Percentiles rank a stretch among this genome's conserved stretches.
phyloP scores from a whole-genome alignment of 352 stramenopile genomes.

The Pelagophyceae sp. region DNA sequence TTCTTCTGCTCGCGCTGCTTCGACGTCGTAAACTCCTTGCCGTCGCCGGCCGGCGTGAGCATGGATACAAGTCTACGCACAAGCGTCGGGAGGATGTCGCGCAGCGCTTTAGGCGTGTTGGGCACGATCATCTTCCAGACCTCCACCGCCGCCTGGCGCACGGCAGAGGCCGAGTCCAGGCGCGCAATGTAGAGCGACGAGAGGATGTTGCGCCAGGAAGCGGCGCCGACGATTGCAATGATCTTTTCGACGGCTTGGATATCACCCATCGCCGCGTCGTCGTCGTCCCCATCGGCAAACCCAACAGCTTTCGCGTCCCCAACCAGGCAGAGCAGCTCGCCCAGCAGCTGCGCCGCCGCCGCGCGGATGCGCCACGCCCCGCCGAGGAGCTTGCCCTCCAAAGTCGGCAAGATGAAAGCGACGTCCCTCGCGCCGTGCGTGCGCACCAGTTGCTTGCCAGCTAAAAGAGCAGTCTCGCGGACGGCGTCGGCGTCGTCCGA shows the following conservation, averaged over 20 bases:
- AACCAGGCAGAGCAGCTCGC: constrained; percentile 88
- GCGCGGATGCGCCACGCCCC: constrained; percentile 96
- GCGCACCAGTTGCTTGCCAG: constrained; percentile 93
- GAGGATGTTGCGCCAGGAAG: constrained; percentile 86
- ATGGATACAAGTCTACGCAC: constrained; percentile 86
- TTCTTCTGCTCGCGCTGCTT: not conserved
- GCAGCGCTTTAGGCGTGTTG: constrained; percentile 83
- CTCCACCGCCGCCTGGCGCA: constrained; percentile 90
- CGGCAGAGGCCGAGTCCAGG: constrained; percentile 87
- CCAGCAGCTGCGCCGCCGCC: constrained; percentile 90
- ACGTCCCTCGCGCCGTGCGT: constrained; percentile 90
- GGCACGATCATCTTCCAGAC: constrained; percentile 98
- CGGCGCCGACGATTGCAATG: constrained; percentile 70
- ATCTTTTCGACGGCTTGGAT: constrained; percentile 31
- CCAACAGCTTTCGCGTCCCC: constrained; percentile 86
- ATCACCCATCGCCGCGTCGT: constrained; percentile 45
- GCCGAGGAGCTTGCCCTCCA: constrained; percentile 90
- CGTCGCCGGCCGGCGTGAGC: constrained; percentile 64
- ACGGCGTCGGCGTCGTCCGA: constrained; percentile 96
- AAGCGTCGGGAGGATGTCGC: constrained; percentile 91
- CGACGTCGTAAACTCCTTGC: not conserved
- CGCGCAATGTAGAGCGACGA: constrained; percentile 95
- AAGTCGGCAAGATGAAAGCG: constrained; percentile 88
- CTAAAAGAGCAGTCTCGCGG: constrained; percentile 86
- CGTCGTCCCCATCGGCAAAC: constrained; percentile 64